Evolutionary conservation across 139 green algal species (phyloP).

Genomic region (Chlorella sp.): DNA sequence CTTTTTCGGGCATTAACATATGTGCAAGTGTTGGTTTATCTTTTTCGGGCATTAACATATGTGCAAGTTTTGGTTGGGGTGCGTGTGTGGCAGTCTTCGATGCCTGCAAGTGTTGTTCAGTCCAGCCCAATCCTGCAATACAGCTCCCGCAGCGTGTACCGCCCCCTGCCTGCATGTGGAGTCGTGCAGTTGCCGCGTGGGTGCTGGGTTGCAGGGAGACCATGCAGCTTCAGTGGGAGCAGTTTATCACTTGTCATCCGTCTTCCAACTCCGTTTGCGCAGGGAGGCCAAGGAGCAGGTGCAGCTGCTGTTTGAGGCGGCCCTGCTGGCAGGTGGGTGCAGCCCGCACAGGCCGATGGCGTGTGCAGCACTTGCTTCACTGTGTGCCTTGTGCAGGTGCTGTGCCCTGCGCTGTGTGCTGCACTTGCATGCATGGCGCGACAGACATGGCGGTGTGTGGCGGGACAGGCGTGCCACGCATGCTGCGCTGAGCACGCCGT

Average conservation of each 20-base stretch:
- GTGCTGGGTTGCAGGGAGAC: background rate
- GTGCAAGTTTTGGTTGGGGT: too few relatives aligned
- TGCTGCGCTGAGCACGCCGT: background rate
- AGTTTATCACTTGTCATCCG: background rate
- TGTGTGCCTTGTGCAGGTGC: background rate
- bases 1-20: too few relatives aligned
- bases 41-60: too few relatives aligned
- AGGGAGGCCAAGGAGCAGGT: slow-evolving; percentile 23
- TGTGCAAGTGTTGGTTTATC: too few relatives aligned
- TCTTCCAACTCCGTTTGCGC: background rate
- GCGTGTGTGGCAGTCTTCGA: too few relatives aligned
- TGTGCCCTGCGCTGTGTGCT: background rate
- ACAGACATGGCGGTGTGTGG: too few relatives aligned
- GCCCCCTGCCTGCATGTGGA: background rate
- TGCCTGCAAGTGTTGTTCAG: too few relatives aligned
- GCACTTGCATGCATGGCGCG: too few relatives aligned
- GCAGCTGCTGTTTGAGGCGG: slow-evolving; percentile 92
- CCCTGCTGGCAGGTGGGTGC: slow-evolving; percentile 72
- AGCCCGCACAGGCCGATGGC: too few relatives aligned
- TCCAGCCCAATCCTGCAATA: too few relatives aligned
- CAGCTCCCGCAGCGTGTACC: too few relatives aligned
- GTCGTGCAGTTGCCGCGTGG: background rate
- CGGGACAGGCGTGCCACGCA: too few relatives aligned
- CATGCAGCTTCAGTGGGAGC: background rate
- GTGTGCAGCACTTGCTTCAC: background rate